phyloP scores from a whole-genome alignment of 1,284 basidiomycete genomes.

The Rhodofomes roseus region DNA sequence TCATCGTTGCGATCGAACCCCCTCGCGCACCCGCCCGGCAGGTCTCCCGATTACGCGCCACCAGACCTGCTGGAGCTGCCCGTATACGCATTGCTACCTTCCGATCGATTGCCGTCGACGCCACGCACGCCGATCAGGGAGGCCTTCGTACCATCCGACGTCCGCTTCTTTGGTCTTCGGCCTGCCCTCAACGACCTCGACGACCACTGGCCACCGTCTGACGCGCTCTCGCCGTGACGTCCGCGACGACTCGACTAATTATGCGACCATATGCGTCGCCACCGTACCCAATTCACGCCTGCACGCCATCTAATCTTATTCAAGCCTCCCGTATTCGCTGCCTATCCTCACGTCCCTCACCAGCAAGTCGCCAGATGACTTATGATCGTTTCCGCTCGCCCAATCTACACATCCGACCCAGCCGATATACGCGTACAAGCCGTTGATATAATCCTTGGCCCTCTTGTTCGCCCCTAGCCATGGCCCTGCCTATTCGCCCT shows the following conservation, averaged over 20 bases:
- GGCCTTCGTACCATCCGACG: conserved; percentile 19
- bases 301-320: neutral
- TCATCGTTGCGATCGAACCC: conserved; percentile 23
- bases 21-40: conserved; percentile 5
- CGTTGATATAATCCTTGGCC: conserved; percentile 7
- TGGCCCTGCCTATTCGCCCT: neutral
- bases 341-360: neutral
- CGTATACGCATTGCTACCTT: conserved; percentile 6
- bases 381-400: neutral
- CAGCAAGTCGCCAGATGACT: neutral
- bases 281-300: neutral
- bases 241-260: neutral
- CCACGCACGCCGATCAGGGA: conserved; percentile 24
- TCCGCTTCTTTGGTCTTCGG: conserved; percentile 21
- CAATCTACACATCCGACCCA: no score
- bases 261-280: neutral
- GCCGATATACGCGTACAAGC: neutral
- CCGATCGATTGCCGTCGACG: conserved; percentile 11
- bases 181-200: conserved; percentile 20
- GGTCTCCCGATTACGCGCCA: conserved; percentile 1
- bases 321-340: neutral
- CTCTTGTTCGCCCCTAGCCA: neutral
- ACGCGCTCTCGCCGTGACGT: neutral
- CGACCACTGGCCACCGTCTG: conserved; percentile 3
- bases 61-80: conserved; percentile 6